phyloP scores from a whole-genome alignment of 169 alveolate species.

The Sarcocystis neurona region DNA sequence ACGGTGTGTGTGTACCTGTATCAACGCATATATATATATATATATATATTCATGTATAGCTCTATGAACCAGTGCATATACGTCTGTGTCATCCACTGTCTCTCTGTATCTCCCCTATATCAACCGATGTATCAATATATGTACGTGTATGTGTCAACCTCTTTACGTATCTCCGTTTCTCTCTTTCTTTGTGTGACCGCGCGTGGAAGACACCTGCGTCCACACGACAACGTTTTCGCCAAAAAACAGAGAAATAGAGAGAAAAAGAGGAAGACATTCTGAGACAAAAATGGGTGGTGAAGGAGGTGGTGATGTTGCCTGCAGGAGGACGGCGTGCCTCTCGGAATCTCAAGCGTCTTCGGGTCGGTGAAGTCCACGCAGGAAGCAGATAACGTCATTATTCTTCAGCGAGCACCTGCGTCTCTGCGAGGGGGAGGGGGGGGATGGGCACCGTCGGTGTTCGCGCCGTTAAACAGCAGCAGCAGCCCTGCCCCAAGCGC shows the following conservation, averaged over 20 bases:
- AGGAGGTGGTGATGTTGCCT: constrained; percentile 23
- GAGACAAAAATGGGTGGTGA: neutral
- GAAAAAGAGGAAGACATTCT: neutral
- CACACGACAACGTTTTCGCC: neutral
- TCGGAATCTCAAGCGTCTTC: constrained; percentile 89
- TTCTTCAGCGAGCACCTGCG: constrained; percentile 78
- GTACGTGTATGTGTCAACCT: no score
- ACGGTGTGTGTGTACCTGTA: no score
- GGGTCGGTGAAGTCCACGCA: constrained; percentile 96
- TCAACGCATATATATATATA: neutral
- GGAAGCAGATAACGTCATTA: constrained; percentile 95
- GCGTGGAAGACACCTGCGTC: no score
- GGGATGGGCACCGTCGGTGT: constrained; percentile 45
- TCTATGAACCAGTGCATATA: neutral
- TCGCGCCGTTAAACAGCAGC: neutral
- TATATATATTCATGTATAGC: neutral
- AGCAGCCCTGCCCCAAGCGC: neutral
- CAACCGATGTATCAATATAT: neutral
- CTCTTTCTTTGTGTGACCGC: neutral
- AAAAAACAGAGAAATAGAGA: neutral
- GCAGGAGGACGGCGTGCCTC: constrained; percentile 86
- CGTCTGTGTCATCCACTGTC: neutral
- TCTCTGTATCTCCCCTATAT: neutral
- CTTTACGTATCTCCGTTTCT: neutral
- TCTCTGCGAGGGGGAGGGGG: no score